A percentile compares a stretch with the other conserved stretches of the same genome.
phyloP scores from a whole-genome alignment of 805 yeast species.

The Starmerella tilneyi region DNA sequence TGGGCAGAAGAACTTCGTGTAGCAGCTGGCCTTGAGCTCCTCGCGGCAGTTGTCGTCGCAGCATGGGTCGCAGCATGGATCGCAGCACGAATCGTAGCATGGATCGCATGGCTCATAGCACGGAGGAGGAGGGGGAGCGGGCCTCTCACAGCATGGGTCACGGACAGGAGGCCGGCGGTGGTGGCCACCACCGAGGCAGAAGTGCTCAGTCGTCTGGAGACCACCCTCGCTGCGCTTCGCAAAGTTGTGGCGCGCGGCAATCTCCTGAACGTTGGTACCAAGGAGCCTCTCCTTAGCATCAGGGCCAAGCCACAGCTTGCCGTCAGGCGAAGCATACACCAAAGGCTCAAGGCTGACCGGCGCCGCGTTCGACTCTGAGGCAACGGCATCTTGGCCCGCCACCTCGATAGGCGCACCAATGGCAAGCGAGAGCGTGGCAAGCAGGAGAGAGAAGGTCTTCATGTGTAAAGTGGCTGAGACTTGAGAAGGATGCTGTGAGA shows the following conservation, averaged over 20 bases:
- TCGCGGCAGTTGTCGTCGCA: slow-evolving; percentile 7
- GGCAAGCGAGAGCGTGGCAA: slow-evolving; percentile 5
- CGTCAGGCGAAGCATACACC: slow-evolving; percentile 16
- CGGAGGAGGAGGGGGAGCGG: not conserved
- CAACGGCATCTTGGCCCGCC: too few relatives aligned
- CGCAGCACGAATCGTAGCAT: slow-evolving; percentile 9
- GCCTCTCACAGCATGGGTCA: slow-evolving; percentile 7
- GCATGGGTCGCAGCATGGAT: not conserved
- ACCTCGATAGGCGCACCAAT: not conserved
- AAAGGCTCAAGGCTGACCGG: slow-evolving; percentile 3
- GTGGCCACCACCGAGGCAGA: slow-evolving; percentile 9
- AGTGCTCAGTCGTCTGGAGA: slow-evolving; percentile 6
- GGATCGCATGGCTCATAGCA: slow-evolving; percentile 9
- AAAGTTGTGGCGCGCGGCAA: not conserved
- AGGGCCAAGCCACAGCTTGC: slow-evolving; percentile 16
- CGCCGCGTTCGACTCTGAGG: too few relatives aligned
- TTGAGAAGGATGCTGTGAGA: not conserved
- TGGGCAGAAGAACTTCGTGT: slow-evolving; percentile 20
- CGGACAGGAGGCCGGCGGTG: slow-evolving; percentile 1
- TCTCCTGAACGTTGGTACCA: slow-evolving; percentile 4
- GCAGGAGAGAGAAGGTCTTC: slow-evolving; percentile 4
- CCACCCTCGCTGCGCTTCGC: not conserved
- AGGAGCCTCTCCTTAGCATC: slow-evolving; percentile 10
- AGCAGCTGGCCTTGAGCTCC: slow-evolving; percentile 16
- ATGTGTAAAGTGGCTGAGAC: not conserved